Conservation (phyloP, 2,329 filamentous ascomycete species). For the Akanthomyces dipterigenus region DNA sequence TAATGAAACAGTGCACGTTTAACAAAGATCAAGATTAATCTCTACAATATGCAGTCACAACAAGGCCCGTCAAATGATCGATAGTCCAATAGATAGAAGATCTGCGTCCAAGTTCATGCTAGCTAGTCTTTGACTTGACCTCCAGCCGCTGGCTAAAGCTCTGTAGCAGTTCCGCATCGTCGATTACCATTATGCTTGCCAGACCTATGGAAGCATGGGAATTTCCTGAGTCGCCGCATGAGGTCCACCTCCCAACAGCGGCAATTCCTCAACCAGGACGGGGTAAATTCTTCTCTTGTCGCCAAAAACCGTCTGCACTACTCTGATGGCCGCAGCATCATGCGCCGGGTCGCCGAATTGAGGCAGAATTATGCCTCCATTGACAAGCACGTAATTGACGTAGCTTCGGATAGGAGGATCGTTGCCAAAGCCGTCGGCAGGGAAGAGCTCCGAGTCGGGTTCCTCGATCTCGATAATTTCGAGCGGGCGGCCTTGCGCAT, state of each 20-base stretch:
- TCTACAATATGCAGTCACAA: no score
- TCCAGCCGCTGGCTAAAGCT: background rate
- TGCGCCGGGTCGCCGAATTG: conserved; percentile 19
- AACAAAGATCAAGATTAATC: no score
- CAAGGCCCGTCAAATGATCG: no score
- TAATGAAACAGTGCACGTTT: no score
- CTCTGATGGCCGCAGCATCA: conserved; percentile 18
- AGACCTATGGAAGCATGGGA: background rate
- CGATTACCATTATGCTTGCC: no score
- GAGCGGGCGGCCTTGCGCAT: conserved; percentile 17
- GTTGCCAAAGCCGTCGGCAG: background rate
- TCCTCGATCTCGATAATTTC: conserved; percentile 20
- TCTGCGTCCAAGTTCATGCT: no score
- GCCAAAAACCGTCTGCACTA: background rate
- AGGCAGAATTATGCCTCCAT: conserved; percentile 22
- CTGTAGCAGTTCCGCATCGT: no score
- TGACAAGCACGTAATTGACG: conserved; percentile 22
- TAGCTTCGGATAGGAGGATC: conserved; percentile 16
- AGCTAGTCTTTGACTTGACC: no score
- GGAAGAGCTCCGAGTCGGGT: conserved; percentile 13
- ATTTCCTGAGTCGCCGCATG: background rate
- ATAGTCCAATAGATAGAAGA: no score
- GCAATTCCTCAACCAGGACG: background rate
- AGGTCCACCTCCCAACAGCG: background rate
- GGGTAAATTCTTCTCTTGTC: background rate